Evolutionary conservation across 768 basidiomycete species (phyloP), one percentile per base, ranked within the genome.

Genomic region (Tylopilus balloui): DNA sequence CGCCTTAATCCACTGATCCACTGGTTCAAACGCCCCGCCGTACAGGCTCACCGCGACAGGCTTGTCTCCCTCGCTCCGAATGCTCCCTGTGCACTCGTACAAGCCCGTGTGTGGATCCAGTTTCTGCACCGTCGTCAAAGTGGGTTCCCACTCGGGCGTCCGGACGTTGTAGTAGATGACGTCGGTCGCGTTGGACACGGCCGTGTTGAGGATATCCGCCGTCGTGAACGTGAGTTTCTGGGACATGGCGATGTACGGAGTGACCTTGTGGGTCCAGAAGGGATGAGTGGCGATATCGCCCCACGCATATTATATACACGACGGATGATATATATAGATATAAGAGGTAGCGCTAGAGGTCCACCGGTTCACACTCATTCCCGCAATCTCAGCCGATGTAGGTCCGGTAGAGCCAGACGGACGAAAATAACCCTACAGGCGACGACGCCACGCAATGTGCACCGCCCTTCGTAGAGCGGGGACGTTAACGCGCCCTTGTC

Each of bases 111-210:
- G 60, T 5, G 58, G 41, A 54, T 72, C 64, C 20, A 71, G 61
- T 42, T 66, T 59, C 35, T 57, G 56, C 35, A 74, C 54, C 44
- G 60, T 68, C 53, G 73, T 75, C 54, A 55, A 32, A 37, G 62
- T 52, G 7, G 62, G 56, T 42, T 68, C 68, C 72, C 71, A 70
- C 35, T 64, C 59, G 15, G 69, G 71, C 27, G 72, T 74, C 31
- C 66, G 60, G 47, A 74, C 55, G 47, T 74, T 73, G 49, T 69
- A 75, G 63, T 69, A 71, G 46, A 70, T 59, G 51, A 57, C 58
- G 53, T 74, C 73, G 48, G 58, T 64, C 28, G 50, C 59, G 47
- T 69, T 73, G 32, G 73, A 64, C 42, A 73, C 64, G 32, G 71
- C 59, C 52, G 71, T 65, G 50, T 71, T 73, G 46, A 61, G 63